Evolutionary conservation across 1,284 basidiomycete species (phyloP), one percentile per base, ranked within the genome.

Genomic region (Ceratobasidium sp.): DNA sequence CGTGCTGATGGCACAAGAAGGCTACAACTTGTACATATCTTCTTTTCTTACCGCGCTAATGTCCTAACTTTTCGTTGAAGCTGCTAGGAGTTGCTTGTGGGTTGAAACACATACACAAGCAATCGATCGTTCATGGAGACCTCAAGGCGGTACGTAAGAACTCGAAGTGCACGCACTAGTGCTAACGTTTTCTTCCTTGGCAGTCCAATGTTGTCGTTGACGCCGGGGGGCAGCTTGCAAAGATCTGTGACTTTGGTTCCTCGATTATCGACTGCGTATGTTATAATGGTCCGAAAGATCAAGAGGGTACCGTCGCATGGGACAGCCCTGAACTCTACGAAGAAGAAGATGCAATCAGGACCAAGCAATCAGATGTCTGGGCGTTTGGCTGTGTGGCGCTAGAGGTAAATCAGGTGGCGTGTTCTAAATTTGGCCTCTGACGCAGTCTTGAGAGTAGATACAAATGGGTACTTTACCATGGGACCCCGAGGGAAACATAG

Each of bases 171-270:
- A 41, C 34, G 7, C 1, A 56, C 4, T 41, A 27, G 22, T 8
- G 19, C n/a, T 29, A 22, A 46, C 11, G 11, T n/a, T n/a, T 4
- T 41, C 9, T 8, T 11, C n/a, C n/a, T 48, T 48, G 46, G 8
- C 11, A 68, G 65, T 19, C 53, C 22, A 68, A 68, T 22, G 51
- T 68, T 0, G 31, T 68, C 16, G 53, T 68, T 19, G 65, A 68
- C 24, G 65, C n/a, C 14, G 11, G 14, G 6, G 65, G 65, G 1
- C 24, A 51, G 16, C 22, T 53, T 16, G 49, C 65, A 37, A 68
- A 68, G 31, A 68, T 68, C 49, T 54, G 51, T 43, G 65, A 68
- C n/a, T 68, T 68, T 43, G 65, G 65, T 9, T 68, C 65, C 0
- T 68, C 65, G 1, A 54, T 41, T 1, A 53, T 68, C 22, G 34